Evolutionary conservation across 257 asterid species (phyloP).

Genomic region (Przewalskia tangutica): DNA sequence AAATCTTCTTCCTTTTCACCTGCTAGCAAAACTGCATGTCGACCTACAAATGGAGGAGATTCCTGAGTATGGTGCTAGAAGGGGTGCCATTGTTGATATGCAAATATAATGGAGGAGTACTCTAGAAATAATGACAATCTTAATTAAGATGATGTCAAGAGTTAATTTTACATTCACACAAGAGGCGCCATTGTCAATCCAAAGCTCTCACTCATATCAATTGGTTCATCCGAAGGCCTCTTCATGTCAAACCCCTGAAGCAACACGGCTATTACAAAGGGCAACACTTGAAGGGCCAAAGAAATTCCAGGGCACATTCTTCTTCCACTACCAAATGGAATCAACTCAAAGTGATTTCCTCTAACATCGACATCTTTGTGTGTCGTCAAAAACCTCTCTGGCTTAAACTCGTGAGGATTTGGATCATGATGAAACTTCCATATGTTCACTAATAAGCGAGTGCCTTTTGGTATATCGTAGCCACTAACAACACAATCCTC

Average conservation of each 20-base stretch:
- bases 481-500: constrained; percentile 36
- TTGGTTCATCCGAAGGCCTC: constrained; percentile 1
- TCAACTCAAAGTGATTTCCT: constrained; percentile 30
- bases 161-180: neutral
- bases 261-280: constrained; percentile 22
- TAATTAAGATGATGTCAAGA: too few species aligned
- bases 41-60: too few species aligned
- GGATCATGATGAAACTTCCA: constrained; percentile 37
- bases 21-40: too few species aligned
- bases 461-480: constrained; percentile 31
- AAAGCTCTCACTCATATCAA: constrained; percentile 44
- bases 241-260: constrained; percentile 29
- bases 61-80: too few species aligned
- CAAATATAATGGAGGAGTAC: too few species aligned
- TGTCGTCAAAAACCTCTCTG: constrained; percentile 34
- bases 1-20: too few species aligned
- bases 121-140: too few species aligned
- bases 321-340: constrained; percentile 50
- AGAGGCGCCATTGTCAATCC: constrained; percentile 19
- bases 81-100: too few species aligned
- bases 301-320: constrained; percentile 33
- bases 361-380: constrained; percentile 25
- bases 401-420: constrained; percentile 31
- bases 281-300: constrained; percentile 15
- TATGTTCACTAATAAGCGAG: constrained; percentile 25